Percentiles rank a stretch among this genome's conserved stretches.
These are phyloP conservation scores for Phytophthora litchii DNA, from an alignment of 352 stramenopile species.

Conservation along the genomic window DNA sequence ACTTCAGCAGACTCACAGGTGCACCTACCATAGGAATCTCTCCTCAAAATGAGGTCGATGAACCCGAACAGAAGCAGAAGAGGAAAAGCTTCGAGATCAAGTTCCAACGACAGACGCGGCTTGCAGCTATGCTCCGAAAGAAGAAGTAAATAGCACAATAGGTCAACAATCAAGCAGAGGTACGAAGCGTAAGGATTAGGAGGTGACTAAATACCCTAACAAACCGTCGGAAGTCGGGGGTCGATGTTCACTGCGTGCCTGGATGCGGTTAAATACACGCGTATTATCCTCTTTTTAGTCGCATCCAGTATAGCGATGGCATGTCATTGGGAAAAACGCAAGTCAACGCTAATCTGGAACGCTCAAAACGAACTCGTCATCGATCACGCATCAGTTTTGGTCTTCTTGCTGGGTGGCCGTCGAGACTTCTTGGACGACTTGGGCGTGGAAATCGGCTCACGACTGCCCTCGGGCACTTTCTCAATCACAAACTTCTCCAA, in stretches of 20 bases:
- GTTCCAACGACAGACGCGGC: conserved; percentile 55
- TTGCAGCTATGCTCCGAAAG: conserved; percentile 59
- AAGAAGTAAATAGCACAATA: conserved; percentile 33
- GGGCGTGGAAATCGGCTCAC: conserved; percentile 62
- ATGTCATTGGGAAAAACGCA: conserved; percentile 4
- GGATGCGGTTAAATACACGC: conserved; percentile 35
- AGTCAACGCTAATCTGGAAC: conserved; percentile 10
- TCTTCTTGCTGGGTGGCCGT: conserved; percentile 67
- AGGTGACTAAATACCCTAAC: conserved; percentile 19
- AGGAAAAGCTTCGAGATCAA: conserved; percentile 50
- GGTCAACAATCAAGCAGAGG: background rate
- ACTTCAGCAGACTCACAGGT: conserved; percentile 34
- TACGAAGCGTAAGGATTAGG: conserved; percentile 19
- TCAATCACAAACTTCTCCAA: conserved; percentile 83
- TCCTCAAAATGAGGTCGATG: conserved; percentile 9
- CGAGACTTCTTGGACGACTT: conserved; percentile 65
- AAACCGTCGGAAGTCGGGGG: conserved; percentile 9
- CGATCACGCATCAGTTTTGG: conserved; percentile 56
- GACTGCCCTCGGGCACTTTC: conserved; percentile 70
- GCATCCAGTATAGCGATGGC: conserved; percentile 5
- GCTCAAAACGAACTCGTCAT: conserved; percentile 25
- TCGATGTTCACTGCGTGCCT: conserved; percentile 22
- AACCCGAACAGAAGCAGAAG: conserved; percentile 39
- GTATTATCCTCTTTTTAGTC: conserved; percentile 17
- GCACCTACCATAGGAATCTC: conserved; percentile 5